Percentiles rank a stretch among this genome's conserved stretches.
phyloP scores from a whole-genome alignment of 2,329 filamentous ascomycete species.

The Talaromyces verruculosus region DNA sequence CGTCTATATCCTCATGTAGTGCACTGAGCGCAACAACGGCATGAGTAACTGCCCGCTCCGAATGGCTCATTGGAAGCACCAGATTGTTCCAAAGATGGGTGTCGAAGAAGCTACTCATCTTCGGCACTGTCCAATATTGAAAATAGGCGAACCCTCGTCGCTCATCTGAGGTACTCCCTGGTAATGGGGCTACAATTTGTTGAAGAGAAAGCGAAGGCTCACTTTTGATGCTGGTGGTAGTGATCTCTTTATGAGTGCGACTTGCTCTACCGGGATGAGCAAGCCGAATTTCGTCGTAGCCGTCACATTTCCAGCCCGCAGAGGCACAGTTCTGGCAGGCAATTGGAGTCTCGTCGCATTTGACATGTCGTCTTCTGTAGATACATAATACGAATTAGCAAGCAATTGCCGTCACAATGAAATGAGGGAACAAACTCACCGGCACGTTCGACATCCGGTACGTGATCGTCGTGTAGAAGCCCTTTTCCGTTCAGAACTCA shows the following conservation, averaged over 20 bases:
- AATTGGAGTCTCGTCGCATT: conserved; percentile 24
- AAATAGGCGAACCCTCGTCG: conserved; percentile 28
- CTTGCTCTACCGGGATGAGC: neutral
- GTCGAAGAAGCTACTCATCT: conserved; percentile 23
- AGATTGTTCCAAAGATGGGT: conserved; percentile 24
- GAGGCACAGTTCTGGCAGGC: conserved; percentile 21
- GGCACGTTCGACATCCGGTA: conserved; percentile 19
- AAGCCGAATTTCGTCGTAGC: conserved; percentile 23
- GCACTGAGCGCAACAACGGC: conserved; percentile 29
- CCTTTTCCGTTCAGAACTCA: conserved; percentile 10
- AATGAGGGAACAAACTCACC: neutral
- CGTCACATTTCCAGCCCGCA: conserved; percentile 25
- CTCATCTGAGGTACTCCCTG: conserved; percentile 23
- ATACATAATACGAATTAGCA: neutral
- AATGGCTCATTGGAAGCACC: conserved; percentile 29
- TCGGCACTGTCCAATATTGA: conserved; percentile 21
- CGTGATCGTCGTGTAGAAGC: conserved; percentile 17
- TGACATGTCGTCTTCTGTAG: conserved; percentile 22
- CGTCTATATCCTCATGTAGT: conserved; percentile 25
- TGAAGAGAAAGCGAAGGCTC: neutral
- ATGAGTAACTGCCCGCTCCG: conserved; percentile 27
- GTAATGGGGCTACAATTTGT: neutral
- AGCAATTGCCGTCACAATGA: neutral
- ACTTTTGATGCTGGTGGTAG: neutral
- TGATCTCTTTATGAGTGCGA: neutral